Evolutionary conservation across 768 basidiomycete species (phyloP).

Genomic region (Hygrophoropsis aurantiaca): DNA sequence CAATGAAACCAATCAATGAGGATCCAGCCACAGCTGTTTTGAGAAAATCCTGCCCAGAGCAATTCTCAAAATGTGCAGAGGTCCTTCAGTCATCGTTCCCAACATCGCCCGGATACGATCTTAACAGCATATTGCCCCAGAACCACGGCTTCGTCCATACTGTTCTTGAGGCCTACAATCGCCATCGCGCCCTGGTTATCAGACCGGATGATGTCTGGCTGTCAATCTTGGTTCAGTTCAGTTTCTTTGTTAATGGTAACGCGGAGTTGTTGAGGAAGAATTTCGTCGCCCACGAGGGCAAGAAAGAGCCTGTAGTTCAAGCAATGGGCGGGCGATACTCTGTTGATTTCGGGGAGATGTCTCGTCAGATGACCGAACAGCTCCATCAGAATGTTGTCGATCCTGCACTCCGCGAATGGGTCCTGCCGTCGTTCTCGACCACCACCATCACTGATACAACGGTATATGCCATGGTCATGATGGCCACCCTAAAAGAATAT

Average conservation of each 20-base stretch:
- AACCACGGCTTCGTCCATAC: conserved; percentile 34
- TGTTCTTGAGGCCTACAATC: conserved; percentile 32
- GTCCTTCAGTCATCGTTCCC: conserved; percentile 13
- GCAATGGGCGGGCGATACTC: conserved; percentile 5
- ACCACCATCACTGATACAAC: conserved; percentile 25
- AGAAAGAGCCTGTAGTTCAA: conserved; percentile 23
- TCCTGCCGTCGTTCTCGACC: conserved; percentile 29
- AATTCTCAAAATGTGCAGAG: conserved; percentile 5
- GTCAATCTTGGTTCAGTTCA: conserved; percentile 40
- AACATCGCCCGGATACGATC: background rate
- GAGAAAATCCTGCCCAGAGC: background rate
- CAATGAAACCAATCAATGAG: too few species aligned
- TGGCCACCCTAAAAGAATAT: conserved; percentile 26
- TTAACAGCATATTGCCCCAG: conserved; percentile 7
- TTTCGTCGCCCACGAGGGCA: conserved; percentile 36
- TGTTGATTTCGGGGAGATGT: conserved; percentile 29
- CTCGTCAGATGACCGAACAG: conserved; percentile 20
- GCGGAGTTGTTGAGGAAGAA: conserved; percentile 30
- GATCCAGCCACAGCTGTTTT: background rate
- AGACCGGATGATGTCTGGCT: conserved; percentile 47
- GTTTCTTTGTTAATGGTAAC: conserved; percentile 30
- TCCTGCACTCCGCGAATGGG: conserved; percentile 23
- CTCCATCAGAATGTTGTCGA: conserved; percentile 25
- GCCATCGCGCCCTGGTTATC: conserved; percentile 35
- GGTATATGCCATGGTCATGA: conserved; percentile 25